These are phyloP conservation scores for Rhodotorula mucilaginosa DNA, from an alignment of 1,284 basidiomycete genomes.

Conservation along the genomic window DNA sequence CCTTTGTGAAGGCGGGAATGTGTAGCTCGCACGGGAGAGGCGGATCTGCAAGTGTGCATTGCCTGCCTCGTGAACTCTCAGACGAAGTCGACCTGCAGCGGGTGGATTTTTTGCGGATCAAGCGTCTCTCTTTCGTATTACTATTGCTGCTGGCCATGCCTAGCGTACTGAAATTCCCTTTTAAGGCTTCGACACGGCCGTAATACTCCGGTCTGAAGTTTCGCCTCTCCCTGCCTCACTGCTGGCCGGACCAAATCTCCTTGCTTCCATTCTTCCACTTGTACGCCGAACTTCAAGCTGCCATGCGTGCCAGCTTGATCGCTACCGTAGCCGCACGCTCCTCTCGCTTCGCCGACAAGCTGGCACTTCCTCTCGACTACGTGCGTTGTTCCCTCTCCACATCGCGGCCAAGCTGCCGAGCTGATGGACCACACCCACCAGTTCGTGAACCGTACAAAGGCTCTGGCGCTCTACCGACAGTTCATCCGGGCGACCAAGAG, in stretches of 20 bases:
- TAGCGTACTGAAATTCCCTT: too few relatives aligned
- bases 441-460: slow-evolving; percentile 37
- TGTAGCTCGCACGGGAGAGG: not conserved
- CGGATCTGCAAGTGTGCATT: too few relatives aligned
- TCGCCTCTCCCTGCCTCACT: too few relatives aligned
- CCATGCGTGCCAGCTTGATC: not conserved
- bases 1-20: not conserved
- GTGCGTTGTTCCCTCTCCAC: slow-evolving; percentile 6
- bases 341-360: slow-evolving; percentile 28
- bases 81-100: too few relatives aligned
- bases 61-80: too few relatives aligned
- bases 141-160: too few relatives aligned
- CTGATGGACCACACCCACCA: not conserved
- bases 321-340: not conserved
- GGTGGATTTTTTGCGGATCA: too few relatives aligned
- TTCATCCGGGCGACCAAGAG: slow-evolving; percentile 37
- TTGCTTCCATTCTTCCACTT: too few relatives aligned
- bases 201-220: too few relatives aligned
- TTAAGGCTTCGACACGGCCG: too few relatives aligned
- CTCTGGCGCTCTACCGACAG: slow-evolving; percentile 34
- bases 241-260: too few relatives aligned
- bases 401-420: not conserved
- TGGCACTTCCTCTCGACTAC: slow-evolving; percentile 35
- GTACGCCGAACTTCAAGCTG: not conserved
- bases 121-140: too few relatives aligned